Base-by-base conservation (phyloP, 139 green algal genomes). In the Coelastrella sp. region DNA sequence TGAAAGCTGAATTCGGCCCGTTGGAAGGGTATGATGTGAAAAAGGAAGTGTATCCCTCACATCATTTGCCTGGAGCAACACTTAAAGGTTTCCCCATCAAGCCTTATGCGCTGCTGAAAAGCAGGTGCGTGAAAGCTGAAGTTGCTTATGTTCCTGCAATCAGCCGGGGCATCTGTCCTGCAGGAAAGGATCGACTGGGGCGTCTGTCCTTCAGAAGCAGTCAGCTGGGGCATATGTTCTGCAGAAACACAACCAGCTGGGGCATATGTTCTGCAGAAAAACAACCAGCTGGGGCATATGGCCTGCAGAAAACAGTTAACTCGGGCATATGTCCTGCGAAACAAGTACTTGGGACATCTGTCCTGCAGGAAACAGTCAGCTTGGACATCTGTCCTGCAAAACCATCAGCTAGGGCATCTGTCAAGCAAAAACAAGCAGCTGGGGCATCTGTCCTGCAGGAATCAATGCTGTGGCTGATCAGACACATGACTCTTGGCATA, bases 31-130 rank as follows among this genome's bases (percentile, higher is more conserved):
- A 60, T 84, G 77, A 84, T 43, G 77, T 41, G 2, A 35, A 37
- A 5, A 84, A 75, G 77, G 25, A 74, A 37, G 57, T 59, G 4
- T 84, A 75, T 41, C 77, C 59, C 8, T 41, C 8, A 8, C 77
- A 84, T 41, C 77, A 84, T 60, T 9, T 84, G 59, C 77, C 77
- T 25, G 77, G 77, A 15, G 77, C 59, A 32, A 84, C 48, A 45
- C 40, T 85, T 4, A 78, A 78, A 45, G 79, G 79, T 43, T 85
- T 85, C 64, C 63, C 79, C 11, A 77, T 85, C 41, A 85, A 85
- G 63, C 79, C 79, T 8, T 85, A 43, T 37, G 79, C 79, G 6
- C 64, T 85, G n/a, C 64, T 85, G 13, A n/a, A 84, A 9, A 84
- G 77, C 77, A 84, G 48, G 77, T 84, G 37, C 34, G 75, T 9